Evolutionary conservation across 129 eudicot species (phyloP).

Genomic region (Ambrosia trifida): DNA sequence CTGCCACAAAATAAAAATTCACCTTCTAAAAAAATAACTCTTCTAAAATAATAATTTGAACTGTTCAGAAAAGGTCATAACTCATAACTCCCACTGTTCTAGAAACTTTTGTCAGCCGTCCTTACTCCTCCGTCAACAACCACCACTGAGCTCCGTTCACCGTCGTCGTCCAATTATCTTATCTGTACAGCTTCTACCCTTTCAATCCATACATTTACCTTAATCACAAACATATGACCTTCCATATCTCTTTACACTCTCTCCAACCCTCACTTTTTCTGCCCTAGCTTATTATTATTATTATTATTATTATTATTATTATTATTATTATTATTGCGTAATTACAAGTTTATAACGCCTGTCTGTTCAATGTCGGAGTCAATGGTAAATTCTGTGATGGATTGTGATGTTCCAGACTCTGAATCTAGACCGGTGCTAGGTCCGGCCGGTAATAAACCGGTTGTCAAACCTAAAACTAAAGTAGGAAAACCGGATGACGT

Average conservation of each 20-base stretch:
- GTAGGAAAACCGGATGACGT: conserved; percentile 33
- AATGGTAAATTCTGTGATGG: conserved; percentile 51
- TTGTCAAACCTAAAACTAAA: conserved; percentile 49
- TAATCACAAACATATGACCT: conserved; percentile 16
- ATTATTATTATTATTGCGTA: conserved; percentile 6
- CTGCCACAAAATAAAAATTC: too few species aligned
- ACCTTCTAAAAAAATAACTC: too few species aligned
- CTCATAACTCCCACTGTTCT: conserved; percentile 30
- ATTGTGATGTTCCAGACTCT: conserved; percentile 51
- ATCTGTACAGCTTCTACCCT: conserved; percentile 34
- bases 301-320: too few species aligned
- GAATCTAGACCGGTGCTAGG: conserved; percentile 77
- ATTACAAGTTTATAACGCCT: neutral
- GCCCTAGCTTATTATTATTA: conserved; percentile 29
- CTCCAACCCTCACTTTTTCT: conserved; percentile 11
- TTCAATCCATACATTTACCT: conserved; percentile 21
- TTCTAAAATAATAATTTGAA: conserved; percentile 7
- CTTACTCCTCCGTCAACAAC: conserved; percentile 7
- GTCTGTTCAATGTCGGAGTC: conserved; percentile 53
- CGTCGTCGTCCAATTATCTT: conserved; percentile 23
- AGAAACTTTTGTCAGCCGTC: conserved; percentile 38
- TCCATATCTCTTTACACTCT: conserved; percentile 21
- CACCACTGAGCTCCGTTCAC: conserved; percentile 27
- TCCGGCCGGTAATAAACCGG: conserved; percentile 86
- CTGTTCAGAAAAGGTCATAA: conserved; percentile 15